Base-by-base conservation (phyloP, 106 monocot species). In the Agapanthus africanus region DNA sequence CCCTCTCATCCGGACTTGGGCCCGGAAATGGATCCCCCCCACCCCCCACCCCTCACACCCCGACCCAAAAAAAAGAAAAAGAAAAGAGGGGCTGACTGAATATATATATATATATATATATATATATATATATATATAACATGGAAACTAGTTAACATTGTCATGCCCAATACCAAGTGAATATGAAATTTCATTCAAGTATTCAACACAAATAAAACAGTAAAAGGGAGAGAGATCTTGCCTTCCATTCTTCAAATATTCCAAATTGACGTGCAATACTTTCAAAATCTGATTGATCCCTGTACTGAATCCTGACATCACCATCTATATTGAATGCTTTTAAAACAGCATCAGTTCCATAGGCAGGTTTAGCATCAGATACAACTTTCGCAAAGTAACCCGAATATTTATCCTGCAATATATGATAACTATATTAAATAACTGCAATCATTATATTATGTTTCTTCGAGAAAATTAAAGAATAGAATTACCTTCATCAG, bases 191-290 rank as follows among this genome's bases (percentile, higher is more conserved):
- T 40, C 4, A 22, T 9, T 21, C 2, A 44, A 37, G 0, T 36
- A 30, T 15, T 14, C 2, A 44, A 23, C 1, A 39, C 14, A 33
- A 63, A 63, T 52, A 37, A 14, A 22, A 57, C 50, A 62, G 63
- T 32, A 66, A 67, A 11, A 51, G 41, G 38, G 46, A 0, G 25
- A 59, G 57, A 71, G 22, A 36, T 49, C 56, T 81, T 71, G 74
- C 97, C 97, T 97, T 97, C 97, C 97, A 97, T 79, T 97, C 97
- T 85, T 92, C 87, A 79, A 97, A 97, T 66, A 97, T 87, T 75
- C 97, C 97, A 81, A 97, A 97, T 52, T 90, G 84, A 7, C 92
- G 76, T 62, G 97, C 97, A 75, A 92, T 84, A 49, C 65, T 71
- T 80, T 92, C 92, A 83, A 92, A 97, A 67, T 97, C 80, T 36